Percentiles rank a stretch among this genome's conserved stretches.
These are phyloP conservation scores for Skeletonema menzelii DNA, from an alignment of 108 stramenopile genomes.

Conservation along the genomic window DNA sequence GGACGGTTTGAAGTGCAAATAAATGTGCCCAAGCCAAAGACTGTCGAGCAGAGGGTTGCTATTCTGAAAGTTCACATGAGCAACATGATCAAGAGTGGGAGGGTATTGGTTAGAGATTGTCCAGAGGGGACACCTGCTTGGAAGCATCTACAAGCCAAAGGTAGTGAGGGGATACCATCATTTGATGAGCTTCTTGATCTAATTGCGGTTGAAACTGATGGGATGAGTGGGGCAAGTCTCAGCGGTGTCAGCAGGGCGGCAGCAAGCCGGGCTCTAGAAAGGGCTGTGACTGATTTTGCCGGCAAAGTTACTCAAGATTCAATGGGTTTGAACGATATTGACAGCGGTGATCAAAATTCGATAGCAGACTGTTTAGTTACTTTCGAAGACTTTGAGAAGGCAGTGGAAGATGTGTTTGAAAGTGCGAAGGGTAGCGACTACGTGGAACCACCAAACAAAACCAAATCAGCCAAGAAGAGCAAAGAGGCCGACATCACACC, in stretches of 20 bases:
- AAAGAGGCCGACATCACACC: neutral
- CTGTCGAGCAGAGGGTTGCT: constrained; percentile 64
- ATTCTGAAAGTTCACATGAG: constrained; percentile 81
- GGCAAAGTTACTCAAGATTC: constrained; percentile 22
- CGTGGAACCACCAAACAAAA: constrained; percentile 13
- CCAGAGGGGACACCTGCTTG: constrained; percentile 59
- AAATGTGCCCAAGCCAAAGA: constrained; percentile 81
- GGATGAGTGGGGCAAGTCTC: constrained; percentile 78
- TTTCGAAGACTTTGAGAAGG: constrained; percentile 61
- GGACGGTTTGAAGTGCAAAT: constrained; percentile 90
- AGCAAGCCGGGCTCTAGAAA: constrained; percentile 74
- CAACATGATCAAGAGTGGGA: constrained; percentile 71
- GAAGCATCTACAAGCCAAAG: constrained; percentile 3
- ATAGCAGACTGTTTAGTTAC: constrained; percentile 77
- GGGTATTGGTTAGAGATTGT: constrained; percentile 73
- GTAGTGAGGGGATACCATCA: constrained; percentile 27
- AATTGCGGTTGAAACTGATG: constrained; percentile 70
- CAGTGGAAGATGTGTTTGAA: constrained; percentile 70
- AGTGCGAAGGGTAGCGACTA: constrained; percentile 31
- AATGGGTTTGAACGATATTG: neutral
- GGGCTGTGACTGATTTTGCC: constrained; percentile 68
- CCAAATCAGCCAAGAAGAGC: neutral
- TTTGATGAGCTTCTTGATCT: constrained; percentile 62
- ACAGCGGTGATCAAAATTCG: constrained; percentile 13
- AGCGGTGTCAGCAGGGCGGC: constrained; percentile 83